Percentiles rank a stretch among this genome's conserved stretches.
These are phyloP conservation scores for Hypomyces rosellus DNA, from an alignment of 2,329 filamentous ascomycete genomes.

Conservation along the genomic window DNA sequence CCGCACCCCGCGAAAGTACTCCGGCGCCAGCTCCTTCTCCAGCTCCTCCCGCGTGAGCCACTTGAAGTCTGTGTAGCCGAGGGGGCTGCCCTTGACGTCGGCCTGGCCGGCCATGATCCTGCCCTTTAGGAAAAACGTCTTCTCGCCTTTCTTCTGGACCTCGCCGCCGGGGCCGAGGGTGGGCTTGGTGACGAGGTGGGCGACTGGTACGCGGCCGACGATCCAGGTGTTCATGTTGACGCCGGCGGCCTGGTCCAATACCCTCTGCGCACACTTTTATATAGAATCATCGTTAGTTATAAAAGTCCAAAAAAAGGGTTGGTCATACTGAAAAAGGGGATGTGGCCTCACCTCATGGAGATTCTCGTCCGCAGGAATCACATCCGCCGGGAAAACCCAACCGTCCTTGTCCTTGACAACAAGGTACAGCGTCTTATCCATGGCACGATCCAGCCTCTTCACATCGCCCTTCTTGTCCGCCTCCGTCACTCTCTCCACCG, in stretches of 20 bases:
- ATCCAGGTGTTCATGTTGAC: slow-evolving; percentile 99
- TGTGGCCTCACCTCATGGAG: slow-evolving; percentile 65
- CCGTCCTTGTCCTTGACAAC: slow-evolving; percentile 68
- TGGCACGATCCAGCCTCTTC: slow-evolving; percentile 68
- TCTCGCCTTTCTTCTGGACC: slow-evolving; percentile 55
- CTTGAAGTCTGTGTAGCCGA: slow-evolving; percentile 75
- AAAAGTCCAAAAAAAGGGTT: neutral
- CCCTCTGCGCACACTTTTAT: slow-evolving; percentile 76
- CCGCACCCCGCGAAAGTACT: slow-evolving; percentile 69
- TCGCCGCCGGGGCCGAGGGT: slow-evolving; percentile 36
- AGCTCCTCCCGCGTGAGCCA: slow-evolving; percentile 93
- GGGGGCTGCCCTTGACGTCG: slow-evolving; percentile 63
- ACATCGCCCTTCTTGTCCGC: slow-evolving; percentile 72
- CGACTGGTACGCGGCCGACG: slow-evolving; percentile 82
- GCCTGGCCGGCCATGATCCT: slow-evolving; percentile 97
- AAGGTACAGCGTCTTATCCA: slow-evolving; percentile 82
- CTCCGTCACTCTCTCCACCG: slow-evolving; percentile 64
- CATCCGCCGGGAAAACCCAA: slow-evolving; percentile 79
- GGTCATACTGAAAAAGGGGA: slow-evolving; percentile 13
- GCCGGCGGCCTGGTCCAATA: slow-evolving; percentile 70
- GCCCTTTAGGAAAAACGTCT: slow-evolving; percentile 93
- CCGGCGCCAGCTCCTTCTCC: slow-evolving; percentile 52
- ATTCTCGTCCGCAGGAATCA: slow-evolving; percentile 63
- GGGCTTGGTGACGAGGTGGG: slow-evolving; percentile 61
- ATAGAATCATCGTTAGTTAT: neutral